These are phyloP conservation scores for Penicillium sp. DNA, from an alignment of 2,329 filamentous ascomycete species.

Conservation along the genomic window DNA sequence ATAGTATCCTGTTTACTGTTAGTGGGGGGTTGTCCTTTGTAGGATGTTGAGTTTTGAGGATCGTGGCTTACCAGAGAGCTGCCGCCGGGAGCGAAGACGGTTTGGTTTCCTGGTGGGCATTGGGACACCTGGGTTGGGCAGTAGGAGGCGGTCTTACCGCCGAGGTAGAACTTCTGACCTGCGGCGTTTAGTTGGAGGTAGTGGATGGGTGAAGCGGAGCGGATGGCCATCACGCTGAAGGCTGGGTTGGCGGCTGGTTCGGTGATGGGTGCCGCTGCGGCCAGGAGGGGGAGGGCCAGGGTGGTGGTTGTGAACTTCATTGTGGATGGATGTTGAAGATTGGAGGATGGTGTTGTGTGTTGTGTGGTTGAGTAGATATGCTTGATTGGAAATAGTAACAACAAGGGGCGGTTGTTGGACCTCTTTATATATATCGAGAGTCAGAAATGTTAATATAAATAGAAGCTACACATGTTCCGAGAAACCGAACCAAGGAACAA, in stretches of 20 bases:
- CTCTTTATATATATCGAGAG: constrained; percentile 5
- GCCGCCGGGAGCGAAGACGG: constrained; percentile 46
- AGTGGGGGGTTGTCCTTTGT: constrained; percentile 25
- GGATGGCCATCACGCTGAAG: constrained; percentile 47
- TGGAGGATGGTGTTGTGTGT: neutral
- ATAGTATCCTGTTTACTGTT: constrained; percentile 42
- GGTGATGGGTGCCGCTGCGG: constrained; percentile 24
- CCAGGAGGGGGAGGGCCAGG: constrained; percentile 29
- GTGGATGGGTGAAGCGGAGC: constrained; percentile 52
- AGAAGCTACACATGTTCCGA: neutral
- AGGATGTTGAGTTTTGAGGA: neutral
- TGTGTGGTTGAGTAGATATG: neutral
- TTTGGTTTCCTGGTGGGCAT: constrained; percentile 51
- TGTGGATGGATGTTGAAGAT: constrained; percentile 4
- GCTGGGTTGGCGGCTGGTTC: constrained; percentile 17
- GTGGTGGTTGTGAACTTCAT: constrained; percentile 29
- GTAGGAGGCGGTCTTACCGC: constrained; percentile 47
- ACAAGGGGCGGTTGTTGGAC: neutral
- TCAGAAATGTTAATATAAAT: neutral
- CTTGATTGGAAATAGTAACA: neutral
- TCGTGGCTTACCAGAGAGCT: constrained; percentile 33
- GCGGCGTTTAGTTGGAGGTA: constrained; percentile 47
- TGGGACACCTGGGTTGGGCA: constrained; percentile 43
- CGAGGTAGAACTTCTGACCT: constrained; percentile 52
- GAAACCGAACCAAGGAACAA: neutral